Conservation (phyloP, 371 early-diverging fungal genomes). For the Globomyces sp. region DNA sequence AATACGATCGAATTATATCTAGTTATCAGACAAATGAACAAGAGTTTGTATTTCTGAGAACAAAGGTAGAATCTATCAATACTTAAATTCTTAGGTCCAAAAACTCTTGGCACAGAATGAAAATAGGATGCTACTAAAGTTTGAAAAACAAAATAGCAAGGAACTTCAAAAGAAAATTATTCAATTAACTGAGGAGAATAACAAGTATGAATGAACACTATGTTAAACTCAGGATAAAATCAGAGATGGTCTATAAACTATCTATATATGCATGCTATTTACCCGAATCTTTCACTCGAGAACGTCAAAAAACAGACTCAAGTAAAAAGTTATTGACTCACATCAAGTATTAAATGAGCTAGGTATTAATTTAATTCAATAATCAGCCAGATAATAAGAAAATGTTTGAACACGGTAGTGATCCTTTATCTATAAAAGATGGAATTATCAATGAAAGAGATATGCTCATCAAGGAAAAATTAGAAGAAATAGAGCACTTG, state of each 20-base stretch:
- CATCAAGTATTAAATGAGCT: too few species aligned
- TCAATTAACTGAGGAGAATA: conserved; percentile 17
- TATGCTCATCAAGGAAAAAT: conserved; percentile 10
- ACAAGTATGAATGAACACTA: neutral
- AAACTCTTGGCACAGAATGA: conserved; percentile 45
- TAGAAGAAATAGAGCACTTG: conserved; percentile 23
- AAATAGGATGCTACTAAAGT: conserved; percentile 41
- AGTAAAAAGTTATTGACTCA: too few species aligned
- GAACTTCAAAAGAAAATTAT: conserved; percentile 28
- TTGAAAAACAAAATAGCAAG: conserved; percentile 33
- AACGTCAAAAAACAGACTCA: conserved; percentile 22
- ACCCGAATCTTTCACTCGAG: conserved; percentile 31
- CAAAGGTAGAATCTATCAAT: conserved; percentile 22
- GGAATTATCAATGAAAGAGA: conserved; percentile 8
- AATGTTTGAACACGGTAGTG: conserved; percentile 10
- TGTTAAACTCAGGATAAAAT: conserved; percentile 25
- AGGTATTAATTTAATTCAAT: too few species aligned
- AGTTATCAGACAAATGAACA: conserved; percentile 28
- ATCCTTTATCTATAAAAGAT: conserved; percentile 15
- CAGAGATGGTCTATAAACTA: conserved; percentile 36
- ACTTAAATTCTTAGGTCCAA: conserved; percentile 12
- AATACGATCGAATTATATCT: conserved; percentile 32
- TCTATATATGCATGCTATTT: conserved; percentile 41
- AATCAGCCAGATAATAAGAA: neutral
- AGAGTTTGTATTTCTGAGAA: conserved; percentile 35